Evolutionary conservation across 1,284 basidiomycete species (phyloP), one percentile per base, ranked within the genome.

Genomic region (Albatrellus sp.): DNA sequence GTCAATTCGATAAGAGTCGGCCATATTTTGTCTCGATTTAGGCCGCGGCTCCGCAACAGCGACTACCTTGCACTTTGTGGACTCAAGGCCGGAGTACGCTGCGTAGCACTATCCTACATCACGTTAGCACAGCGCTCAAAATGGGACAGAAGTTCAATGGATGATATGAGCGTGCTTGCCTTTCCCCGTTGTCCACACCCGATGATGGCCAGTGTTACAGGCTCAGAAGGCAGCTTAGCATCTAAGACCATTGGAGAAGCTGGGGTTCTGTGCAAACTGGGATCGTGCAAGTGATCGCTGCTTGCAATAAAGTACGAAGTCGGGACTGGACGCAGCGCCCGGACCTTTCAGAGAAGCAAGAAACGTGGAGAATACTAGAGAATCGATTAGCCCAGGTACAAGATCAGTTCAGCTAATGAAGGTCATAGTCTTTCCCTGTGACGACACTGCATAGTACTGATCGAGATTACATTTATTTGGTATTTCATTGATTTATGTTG

Each of bases 101-200:
- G 82, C 69, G 54, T 90, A 90, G 14, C 58, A 63, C 87, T 89
- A 46, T 14, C 17, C 11, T 20, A 14, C 17, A 24, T 40, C 11
- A n/a, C 9, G 20, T 31, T n/a, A 43, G 28, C n/a, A 33, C 32
- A 34, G 28, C 44, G 28, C 14, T 14, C 32, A 20, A 19, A 11
- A 28, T 13, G 31, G 14, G 52, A 33, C 33, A 38, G 28, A 7
- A 32, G n/a, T 33, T 28, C 11, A 16, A 42, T 31, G 41, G 42
- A 4, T 30, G n/a, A 16, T 20, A 50, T n/a, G n/a, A n/a, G n/a
- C n/a, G n/a, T n/a, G n/a, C 57, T 47, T 51, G 85, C 83, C 60
- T 70, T 70, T 47, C 88, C 88, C 46, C 89, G 77, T 59, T 86
- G 80, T 2, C 89, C 89, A 52, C 84, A 89, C 17, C 89, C 90